Percentiles rank a stretch among this genome's conserved stretches.
These are phyloP conservation scores for Bacterosira constricta DNA, from an alignment of 108 stramenopile species.

Conservation along the genomic window DNA sequence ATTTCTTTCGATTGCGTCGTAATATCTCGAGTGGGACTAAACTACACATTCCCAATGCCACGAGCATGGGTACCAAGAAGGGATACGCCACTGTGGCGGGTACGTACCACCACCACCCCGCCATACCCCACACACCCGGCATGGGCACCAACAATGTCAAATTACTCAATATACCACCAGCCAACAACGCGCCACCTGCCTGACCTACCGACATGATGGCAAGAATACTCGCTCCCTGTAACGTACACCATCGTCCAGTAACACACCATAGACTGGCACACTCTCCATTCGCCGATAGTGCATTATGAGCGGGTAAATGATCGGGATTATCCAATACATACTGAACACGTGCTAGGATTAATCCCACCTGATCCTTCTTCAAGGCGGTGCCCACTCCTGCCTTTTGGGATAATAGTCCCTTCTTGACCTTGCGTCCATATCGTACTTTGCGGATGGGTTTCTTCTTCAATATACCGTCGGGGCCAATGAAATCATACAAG, in stretches of 20 bases:
- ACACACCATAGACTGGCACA: slow-evolving; percentile 61
- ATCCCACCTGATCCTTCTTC: slow-evolving; percentile 34
- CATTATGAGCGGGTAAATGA: slow-evolving; percentile 47
- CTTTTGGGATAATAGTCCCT: slow-evolving; percentile 30
- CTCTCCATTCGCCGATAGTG: slow-evolving; percentile 50
- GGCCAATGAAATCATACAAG: slow-evolving; percentile 34
- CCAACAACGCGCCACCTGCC: slow-evolving; percentile 53
- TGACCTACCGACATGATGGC: slow-evolving; percentile 50
- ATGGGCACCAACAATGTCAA: slow-evolving; percentile 48
- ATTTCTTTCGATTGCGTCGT: slow-evolving; percentile 51
- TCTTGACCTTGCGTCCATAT: slow-evolving; percentile 38
- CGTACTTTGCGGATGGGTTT: slow-evolving; percentile 43
- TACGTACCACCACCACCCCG: slow-evolving; percentile 60
- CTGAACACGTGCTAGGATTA: slow-evolving; percentile 42
- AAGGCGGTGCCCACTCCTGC: slow-evolving; percentile 48
- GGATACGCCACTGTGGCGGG: slow-evolving; percentile 62
- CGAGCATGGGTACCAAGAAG: slow-evolving; percentile 49
- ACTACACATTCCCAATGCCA: slow-evolving; percentile 45
- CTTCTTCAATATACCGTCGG: slow-evolving; percentile 31
- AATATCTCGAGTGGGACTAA: slow-evolving; percentile 53
- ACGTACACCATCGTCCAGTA: slow-evolving; percentile 48
- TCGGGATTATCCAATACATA: slow-evolving; percentile 50
- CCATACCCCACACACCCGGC: slow-evolving; percentile 57
- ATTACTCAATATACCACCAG: slow-evolving; percentile 53
- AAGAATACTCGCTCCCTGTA: slow-evolving; percentile 56